A percentile compares a stretch with the other conserved stretches of the same genome.
Conservation (phyloP, 2,329 filamentous ascomycete genomes). For the Fusarium sp. region DNA sequence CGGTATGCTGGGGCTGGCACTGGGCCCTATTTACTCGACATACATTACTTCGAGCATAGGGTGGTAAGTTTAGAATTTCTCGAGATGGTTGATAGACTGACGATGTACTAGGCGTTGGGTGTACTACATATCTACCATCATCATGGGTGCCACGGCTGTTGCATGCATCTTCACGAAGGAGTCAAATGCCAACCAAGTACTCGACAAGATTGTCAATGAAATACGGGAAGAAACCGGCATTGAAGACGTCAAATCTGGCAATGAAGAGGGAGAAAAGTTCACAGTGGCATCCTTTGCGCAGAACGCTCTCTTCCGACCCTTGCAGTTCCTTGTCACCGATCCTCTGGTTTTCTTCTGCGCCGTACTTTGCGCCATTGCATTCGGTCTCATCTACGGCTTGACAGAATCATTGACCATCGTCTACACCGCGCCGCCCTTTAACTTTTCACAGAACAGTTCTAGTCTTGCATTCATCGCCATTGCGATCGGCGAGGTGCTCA, state of each 20-base stretch:
- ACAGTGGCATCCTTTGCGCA: background rate
- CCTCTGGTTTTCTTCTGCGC: slow-evolving; percentile 4
- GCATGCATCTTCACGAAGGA: slow-evolving; percentile 4
- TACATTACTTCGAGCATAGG: slow-evolving; percentile 6
- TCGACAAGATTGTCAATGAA: background rate
- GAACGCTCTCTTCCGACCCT: background rate
- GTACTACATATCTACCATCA: slow-evolving; percentile 1
- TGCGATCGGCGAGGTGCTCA: background rate
- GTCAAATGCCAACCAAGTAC: slow-evolving; percentile 1
- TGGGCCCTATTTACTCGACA: background rate
- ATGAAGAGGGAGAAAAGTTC: background rate
- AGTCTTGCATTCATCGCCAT: slow-evolving; percentile 7
- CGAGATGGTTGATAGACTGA: background rate
- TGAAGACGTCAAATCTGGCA: background rate
- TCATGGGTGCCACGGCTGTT: background rate
- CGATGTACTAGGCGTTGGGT: background rate
- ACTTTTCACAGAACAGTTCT: background rate
- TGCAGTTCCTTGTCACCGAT: slow-evolving; percentile 5
- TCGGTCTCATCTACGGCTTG: slow-evolving; percentile 6
- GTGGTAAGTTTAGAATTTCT: background rate
- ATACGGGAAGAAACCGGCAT: background rate
- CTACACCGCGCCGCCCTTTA: background rate
- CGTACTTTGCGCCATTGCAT: slow-evolving; percentile 3
- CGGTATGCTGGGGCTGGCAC: background rate
- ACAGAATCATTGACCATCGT: slow-evolving; percentile 9